phyloP scores from a whole-genome alignment of 2,329 filamentous ascomycete species.

The Claviceps sp. region DNA sequence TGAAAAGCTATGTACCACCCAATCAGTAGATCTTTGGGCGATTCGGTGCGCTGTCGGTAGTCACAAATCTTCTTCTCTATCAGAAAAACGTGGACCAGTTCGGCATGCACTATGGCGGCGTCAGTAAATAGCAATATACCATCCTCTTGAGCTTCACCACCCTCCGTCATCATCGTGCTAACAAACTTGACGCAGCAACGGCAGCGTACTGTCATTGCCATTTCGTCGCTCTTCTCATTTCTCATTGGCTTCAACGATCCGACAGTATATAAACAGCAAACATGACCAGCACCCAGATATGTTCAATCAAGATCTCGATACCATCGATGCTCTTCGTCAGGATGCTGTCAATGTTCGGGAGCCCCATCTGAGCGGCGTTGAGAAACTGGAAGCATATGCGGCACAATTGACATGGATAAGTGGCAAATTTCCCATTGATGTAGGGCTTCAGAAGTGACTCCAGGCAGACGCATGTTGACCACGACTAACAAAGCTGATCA shows the following conservation, averaged over 20 bases:
- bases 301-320: conserved; percentile 75
- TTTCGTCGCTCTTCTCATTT: conserved; percentile 77
- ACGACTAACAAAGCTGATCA: background rate
- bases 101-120: conserved; percentile 1
- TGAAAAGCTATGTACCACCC: background rate
- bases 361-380: conserved; percentile 73
- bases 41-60: background rate
- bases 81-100: background rate
- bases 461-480: conserved; percentile 4
- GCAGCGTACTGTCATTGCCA: conserved; percentile 62
- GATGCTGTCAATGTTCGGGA: conserved; percentile 86
- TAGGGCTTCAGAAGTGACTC: conserved; percentile 18
- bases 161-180: background rate
- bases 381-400: conserved; percentile 80
- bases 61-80: background rate
- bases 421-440: conserved; percentile 92
- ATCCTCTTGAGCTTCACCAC: background rate
- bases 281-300: conserved; percentile 98
- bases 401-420: conserved; percentile 87
- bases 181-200: conserved; percentile 13
- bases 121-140: background rate
- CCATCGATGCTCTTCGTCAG: conserved; percentile 68
- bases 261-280: conserved; percentile 91
- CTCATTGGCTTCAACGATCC: conserved; percentile 69
- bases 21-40: background rate